Evolutionary conservation across 495 filamentous ascomycete genomes (phyloP).

Genomic region (Annulohypoxylon maeteangense): DNA sequence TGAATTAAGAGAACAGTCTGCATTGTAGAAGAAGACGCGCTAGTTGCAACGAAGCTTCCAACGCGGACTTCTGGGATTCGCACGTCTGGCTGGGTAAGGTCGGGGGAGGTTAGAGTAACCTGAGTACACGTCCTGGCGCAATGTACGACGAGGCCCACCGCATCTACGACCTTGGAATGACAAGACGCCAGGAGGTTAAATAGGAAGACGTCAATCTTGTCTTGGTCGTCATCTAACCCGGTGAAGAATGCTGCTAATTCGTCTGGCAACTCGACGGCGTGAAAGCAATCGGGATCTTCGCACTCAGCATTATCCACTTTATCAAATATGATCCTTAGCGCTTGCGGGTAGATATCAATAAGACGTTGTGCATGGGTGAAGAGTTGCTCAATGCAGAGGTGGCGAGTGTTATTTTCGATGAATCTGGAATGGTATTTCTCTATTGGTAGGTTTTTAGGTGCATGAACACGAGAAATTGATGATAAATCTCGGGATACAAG

Average conservation of each 20-base stretch:
- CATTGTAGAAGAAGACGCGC: constrained; percentile 45
- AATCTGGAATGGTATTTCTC: constrained; percentile 26
- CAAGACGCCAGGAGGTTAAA: constrained; percentile 49
- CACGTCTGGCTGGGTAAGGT: constrained; percentile 29
- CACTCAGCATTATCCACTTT: constrained; percentile 20
- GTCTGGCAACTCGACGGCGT: constrained; percentile 19
- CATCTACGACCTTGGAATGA: constrained; percentile 48
- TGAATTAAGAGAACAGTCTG: constrained; percentile 47
- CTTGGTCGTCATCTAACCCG: constrained; percentile 3
- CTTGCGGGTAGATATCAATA: constrained; percentile 47
- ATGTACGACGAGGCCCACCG: constrained; percentile 34
- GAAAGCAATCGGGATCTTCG: constrained; percentile 35
- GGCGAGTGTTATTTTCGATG: constrained; percentile 9
- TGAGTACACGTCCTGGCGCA: constrained; percentile 43
- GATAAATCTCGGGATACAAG: constrained; percentile 21
- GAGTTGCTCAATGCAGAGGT: constrained; percentile 37
- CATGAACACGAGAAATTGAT: constrained; percentile 24
- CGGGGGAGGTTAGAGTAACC: constrained; percentile 31
- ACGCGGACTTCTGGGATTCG: constrained; percentile 47
- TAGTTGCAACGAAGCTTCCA: constrained; percentile 47
- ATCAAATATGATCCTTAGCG: constrained; percentile 34
- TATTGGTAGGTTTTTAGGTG: constrained; percentile 20
- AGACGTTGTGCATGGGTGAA: constrained; percentile 48
- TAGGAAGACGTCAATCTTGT: constrained; percentile 45
- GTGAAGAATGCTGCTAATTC: constrained; percentile 26